Conservation (phyloP, 225 moss, liverwort and hornwort species). For the Pseudoscleropodium purum region DNA sequence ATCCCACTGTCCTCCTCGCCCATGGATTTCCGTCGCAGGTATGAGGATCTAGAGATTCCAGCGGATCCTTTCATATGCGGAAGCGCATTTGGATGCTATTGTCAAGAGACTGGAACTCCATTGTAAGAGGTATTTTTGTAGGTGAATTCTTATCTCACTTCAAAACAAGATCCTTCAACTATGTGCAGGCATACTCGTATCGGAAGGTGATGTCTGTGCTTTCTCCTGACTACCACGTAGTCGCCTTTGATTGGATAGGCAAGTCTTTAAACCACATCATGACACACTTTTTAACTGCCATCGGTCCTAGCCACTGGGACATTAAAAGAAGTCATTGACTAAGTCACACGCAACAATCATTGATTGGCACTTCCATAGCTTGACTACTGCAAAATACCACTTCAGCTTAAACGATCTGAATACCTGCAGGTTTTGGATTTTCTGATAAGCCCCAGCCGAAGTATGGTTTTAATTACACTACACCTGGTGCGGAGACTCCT, state of each 20-base stretch:
- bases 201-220: constrained; percentile 67
- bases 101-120: neutral
- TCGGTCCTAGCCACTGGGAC: neutral
- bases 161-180: neutral
- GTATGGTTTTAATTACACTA: constrained; percentile 94
- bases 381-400: neutral
- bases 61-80: neutral
- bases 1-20: constrained; percentile 68
- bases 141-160: neutral
- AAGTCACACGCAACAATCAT: neutral
- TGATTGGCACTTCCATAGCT: neutral
- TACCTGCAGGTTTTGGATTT: constrained; percentile 81
- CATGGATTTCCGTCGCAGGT: constrained; percentile 99
- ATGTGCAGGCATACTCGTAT: constrained; percentile 77
- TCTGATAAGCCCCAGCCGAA: constrained; percentile 98
- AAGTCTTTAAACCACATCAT: neutral
- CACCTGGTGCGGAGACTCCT: constrained; percentile 32
- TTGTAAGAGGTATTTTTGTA: neutral
- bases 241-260: constrained; percentile 92
- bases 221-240: constrained; percentile 76
- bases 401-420: neutral
- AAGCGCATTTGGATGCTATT: neutral
- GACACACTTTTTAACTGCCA: neutral
- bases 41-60: neutral
- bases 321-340: neutral